phyloP scores from a whole-genome alignment of 129 eudicot genomes.

The Pseudognaphalium luteoalbum region DNA sequence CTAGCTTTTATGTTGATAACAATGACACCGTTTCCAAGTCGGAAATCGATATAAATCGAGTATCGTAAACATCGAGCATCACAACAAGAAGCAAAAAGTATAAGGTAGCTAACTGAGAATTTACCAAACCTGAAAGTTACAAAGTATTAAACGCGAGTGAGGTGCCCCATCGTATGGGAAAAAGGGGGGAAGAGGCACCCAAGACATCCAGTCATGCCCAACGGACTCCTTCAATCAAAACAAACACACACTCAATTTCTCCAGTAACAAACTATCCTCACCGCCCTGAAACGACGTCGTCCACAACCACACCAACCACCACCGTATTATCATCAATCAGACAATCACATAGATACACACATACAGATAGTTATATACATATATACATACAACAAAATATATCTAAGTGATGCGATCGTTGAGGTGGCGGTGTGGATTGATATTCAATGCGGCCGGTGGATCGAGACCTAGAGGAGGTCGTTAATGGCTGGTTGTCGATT shows the following conservation, averaged over 20 bases:
- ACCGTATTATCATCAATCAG: slow-evolving; percentile 1
- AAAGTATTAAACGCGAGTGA: slow-evolving; percentile 23
- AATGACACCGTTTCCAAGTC: too few species aligned
- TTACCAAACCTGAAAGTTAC: slow-evolving; percentile 18
- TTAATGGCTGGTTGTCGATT: slow-evolving; percentile 34
- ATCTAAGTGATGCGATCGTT: slow-evolving; percentile 59
- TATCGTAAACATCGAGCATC: too few species aligned
- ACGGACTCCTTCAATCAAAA: slow-evolving; percentile 28
- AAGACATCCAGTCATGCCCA: slow-evolving; percentile 17
- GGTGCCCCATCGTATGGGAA: slow-evolving; percentile 13
- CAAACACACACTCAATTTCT: slow-evolving; percentile 32
- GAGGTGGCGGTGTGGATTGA: slow-evolving; percentile 44
- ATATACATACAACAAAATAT: not conserved
- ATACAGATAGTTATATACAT: not conserved
- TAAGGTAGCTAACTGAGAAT: slow-evolving; percentile 9
- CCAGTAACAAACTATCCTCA: slow-evolving; percentile 2
- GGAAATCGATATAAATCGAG: too few species aligned
- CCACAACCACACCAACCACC: not conserved
- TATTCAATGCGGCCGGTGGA: slow-evolving; percentile 56
- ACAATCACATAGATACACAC: slow-evolving; percentile 5
- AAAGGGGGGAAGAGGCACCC: slow-evolving; percentile 34
- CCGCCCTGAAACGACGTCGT: slow-evolving; percentile 19
- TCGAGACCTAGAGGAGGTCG: slow-evolving; percentile 46
- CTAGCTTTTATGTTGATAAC: too few species aligned
- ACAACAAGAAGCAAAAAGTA: not conserved